Percentiles rank a stretch among this genome's conserved stretches.
These are phyloP conservation scores for Alternaria sp. DNA, from an alignment of 2,329 filamentous ascomycete genomes.

Conservation along the genomic window DNA sequence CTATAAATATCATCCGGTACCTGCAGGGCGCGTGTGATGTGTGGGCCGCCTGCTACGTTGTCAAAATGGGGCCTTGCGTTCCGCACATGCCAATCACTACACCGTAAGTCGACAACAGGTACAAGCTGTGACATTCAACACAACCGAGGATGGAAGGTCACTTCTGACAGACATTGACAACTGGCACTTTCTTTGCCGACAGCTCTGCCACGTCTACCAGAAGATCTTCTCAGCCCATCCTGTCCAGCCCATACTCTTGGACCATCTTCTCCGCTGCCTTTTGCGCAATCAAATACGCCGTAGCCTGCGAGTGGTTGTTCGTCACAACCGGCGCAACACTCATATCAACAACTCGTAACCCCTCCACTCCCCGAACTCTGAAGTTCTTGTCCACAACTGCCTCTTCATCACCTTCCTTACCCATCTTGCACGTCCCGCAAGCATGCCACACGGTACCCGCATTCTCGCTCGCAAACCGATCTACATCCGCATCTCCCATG, in stretches of 20 bases:
- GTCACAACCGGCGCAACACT: conserved; percentile 43
- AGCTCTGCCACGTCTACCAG: not conserved
- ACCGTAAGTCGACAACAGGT: not conserved
- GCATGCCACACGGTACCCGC: conserved; percentile 47
- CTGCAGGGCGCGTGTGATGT: not conserved
- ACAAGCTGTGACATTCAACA: not conserved
- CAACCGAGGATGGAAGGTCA: not conserved
- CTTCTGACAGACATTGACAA: not conserved
- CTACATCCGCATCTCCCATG: conserved; percentile 60
- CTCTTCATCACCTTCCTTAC: conserved; percentile 36
- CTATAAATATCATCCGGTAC: conserved; percentile 1
- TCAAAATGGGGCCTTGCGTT: not conserved
- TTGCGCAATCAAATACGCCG: conserved; percentile 45
- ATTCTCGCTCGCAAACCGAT: conserved; percentile 38
- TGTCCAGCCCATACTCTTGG: conserved; percentile 34
- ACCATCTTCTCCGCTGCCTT: conserved; percentile 44
- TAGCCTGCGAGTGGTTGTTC: conserved; percentile 46
- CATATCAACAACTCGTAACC: conserved; percentile 49
- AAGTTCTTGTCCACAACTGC: conserved; percentile 49
- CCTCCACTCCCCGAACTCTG: conserved; percentile 47
- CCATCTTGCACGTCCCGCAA: conserved; percentile 48
- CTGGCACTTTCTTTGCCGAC: not conserved
- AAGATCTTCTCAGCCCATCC: not conserved
- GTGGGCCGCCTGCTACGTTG: not conserved
- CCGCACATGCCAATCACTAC: not conserved